Conservation (phyloP, 306 rosid genomes). For the Phaseolus lunatus region DNA sequence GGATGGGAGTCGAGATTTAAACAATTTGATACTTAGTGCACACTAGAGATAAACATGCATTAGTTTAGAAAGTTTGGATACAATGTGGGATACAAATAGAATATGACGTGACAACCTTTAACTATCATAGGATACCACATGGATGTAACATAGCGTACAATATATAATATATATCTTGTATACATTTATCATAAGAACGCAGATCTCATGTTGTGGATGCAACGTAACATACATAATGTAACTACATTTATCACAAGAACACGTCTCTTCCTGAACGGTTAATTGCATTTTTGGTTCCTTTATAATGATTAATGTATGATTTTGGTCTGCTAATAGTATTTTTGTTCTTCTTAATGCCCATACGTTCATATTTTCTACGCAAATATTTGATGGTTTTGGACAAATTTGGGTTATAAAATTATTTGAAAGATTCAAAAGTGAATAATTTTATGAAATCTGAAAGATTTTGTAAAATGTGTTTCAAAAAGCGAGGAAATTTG, state of each 20-base stretch:
- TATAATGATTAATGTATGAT: too few species aligned
- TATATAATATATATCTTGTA: neutral
- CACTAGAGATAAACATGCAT: neutral
- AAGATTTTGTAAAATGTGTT: neutral
- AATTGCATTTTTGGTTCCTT: neutral
- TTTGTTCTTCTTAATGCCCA: neutral
- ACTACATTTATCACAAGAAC: neutral
- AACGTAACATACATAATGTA: neutral
- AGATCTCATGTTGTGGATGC: neutral
- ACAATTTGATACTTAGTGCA: neutral
- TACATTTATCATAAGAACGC: neutral
- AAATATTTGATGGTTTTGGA: neutral
- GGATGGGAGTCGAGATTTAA: too few species aligned
- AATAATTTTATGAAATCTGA: neutral
- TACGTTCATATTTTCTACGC: neutral
- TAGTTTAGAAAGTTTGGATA: neutral
- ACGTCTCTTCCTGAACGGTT: neutral
- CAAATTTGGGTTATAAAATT: neutral
- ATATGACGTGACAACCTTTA: too few species aligned
- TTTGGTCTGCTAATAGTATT: neutral
- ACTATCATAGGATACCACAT: too few species aligned
- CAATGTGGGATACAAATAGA: too few species aligned
- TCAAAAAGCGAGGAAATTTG: neutral
- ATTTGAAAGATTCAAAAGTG: neutral
- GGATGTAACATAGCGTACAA: neutral